Evolutionary conservation across 2,329 filamentous ascomycete genomes (phyloP).

Genomic region (Colletotrichum spinosum): DNA sequence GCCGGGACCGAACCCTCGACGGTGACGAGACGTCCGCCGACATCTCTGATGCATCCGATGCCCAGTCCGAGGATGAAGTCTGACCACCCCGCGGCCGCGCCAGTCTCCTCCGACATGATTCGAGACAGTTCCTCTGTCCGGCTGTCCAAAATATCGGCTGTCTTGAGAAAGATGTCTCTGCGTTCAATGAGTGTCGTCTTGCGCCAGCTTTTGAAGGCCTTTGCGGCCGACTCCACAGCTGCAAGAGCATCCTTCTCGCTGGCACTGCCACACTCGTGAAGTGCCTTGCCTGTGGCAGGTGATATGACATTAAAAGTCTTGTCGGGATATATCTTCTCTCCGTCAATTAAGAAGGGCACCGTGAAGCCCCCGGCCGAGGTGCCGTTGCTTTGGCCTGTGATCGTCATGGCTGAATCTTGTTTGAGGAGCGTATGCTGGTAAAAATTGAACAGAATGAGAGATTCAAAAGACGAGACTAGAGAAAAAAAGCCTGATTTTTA

Average conservation of each 20-base stretch:
- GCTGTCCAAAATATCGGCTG: slow-evolving; percentile 67
- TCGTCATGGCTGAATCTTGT: slow-evolving; percentile 22
- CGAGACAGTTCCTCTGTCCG: slow-evolving; percentile 64
- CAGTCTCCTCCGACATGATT: slow-evolving; percentile 61
- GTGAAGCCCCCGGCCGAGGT: slow-evolving; percentile 17
- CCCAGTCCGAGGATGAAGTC: slow-evolving; percentile 50
- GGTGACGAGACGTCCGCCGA: slow-evolving; percentile 50
- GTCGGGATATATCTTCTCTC: slow-evolving; percentile 56
- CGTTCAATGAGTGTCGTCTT: slow-evolving; percentile 66
- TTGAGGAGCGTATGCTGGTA: not conserved
- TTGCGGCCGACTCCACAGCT: slow-evolving; percentile 61
- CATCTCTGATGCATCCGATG: slow-evolving; percentile 50
- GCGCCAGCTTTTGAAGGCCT: slow-evolving; percentile 73
- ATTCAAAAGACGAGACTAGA: not conserved
- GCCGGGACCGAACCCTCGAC: slow-evolving; percentile 48
- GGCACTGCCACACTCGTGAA: slow-evolving; percentile 67
- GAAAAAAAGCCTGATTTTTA: not conserved
- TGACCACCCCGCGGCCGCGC: slow-evolving; percentile 41
- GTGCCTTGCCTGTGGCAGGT: slow-evolving; percentile 63
- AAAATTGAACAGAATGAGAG: not conserved
- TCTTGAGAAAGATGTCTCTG: slow-evolving; percentile 71
- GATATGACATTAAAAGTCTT: slow-evolving; percentile 68
- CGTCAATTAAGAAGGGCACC: slow-evolving; percentile 57
- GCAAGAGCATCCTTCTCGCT: slow-evolving; percentile 64
- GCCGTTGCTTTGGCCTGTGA: slow-evolving; percentile 13